Evolutionary conservation across 495 filamentous ascomycete species (phyloP).

Genomic region (Trichoderma asperelloides): DNA sequence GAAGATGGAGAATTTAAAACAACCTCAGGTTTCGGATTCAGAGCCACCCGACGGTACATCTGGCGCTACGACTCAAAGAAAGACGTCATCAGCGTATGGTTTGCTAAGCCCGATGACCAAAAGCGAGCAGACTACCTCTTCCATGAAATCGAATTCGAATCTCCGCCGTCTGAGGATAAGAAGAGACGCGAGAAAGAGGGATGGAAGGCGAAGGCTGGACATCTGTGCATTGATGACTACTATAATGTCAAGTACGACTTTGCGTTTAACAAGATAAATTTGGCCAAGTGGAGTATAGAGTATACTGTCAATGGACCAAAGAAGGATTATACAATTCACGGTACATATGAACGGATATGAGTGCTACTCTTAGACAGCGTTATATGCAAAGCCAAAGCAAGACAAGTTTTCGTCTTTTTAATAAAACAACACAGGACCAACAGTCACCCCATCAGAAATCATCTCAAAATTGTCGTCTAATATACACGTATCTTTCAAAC

Average conservation of each 20-base stretch:
- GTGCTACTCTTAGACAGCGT: background rate
- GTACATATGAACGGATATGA: conserved; percentile 30
- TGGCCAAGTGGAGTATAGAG: conserved; percentile 45
- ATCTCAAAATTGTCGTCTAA: too few relatives aligned
- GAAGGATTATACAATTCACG: conserved; percentile 57
- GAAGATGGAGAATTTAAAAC: conserved; percentile 53
- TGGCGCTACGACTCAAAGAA: conserved; percentile 48
- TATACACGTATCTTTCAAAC: too few relatives aligned
- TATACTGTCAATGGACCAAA: conserved; percentile 58
- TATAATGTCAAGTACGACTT: conserved; percentile 57
- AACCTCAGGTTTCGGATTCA: conserved; percentile 35
- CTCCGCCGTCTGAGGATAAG: conserved; percentile 14
- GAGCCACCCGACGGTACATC: conserved; percentile 41
- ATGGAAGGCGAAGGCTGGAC: conserved; percentile 49
- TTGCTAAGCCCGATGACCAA: conserved; percentile 48
- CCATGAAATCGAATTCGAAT: conserved; percentile 42
- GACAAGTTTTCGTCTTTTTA: background rate
- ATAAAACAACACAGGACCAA: background rate
- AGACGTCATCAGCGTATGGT: conserved; percentile 58
- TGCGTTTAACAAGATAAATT: conserved; percentile 41
- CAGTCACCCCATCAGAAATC: too few relatives aligned
- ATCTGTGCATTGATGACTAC: conserved; percentile 56
- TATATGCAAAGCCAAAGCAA: background rate
- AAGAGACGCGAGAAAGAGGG: conserved; percentile 14
- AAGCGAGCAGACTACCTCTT: conserved; percentile 57